A percentile compares a stretch with the other conserved stretches of the same genome.
phyloP scores from a whole-genome alignment of 2,329 filamentous ascomycete species.

The Thielaviopsis populi region DNA sequence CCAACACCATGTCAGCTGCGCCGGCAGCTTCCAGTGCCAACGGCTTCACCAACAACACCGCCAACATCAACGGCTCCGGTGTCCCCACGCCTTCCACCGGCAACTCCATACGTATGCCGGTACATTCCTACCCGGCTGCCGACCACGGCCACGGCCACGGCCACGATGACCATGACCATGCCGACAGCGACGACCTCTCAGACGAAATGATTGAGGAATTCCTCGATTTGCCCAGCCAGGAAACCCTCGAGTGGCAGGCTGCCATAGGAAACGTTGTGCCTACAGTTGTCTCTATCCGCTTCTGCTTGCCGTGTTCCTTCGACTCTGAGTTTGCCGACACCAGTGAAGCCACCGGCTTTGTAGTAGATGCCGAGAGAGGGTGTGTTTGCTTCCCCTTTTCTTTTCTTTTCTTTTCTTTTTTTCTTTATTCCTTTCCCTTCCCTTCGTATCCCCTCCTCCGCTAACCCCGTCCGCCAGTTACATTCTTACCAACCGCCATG shows the following conservation, averaged over 20 bases:
- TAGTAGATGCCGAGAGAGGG: conserved; percentile 86
- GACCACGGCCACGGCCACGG: conserved; percentile 16
- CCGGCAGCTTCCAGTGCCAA: not conserved
- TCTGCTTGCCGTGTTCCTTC: conserved; percentile 95
- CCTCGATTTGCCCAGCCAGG: conserved; percentile 23
- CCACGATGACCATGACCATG: conserved; percentile 17
- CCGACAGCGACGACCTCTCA: conserved; percentile 24
- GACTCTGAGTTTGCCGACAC: conserved; percentile 91
- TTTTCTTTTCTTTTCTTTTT: not conserved
- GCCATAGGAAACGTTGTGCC: conserved; percentile 89
- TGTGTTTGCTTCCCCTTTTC: conserved; percentile 28
- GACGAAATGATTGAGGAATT: conserved; percentile 23
- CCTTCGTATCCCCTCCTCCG: not conserved
- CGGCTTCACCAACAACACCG: not conserved
- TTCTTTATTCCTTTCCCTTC: not conserved
- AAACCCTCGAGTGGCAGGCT: conserved; percentile 64
- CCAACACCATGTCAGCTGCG: conserved; percentile 32
- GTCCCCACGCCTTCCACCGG: not conserved
- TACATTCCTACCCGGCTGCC: conserved; percentile 11
- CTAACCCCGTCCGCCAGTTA: conserved; percentile 33
- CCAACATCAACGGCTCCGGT: conserved; percentile 12
- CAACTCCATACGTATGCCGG: conserved; percentile 3
- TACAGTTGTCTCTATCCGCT: conserved; percentile 96
- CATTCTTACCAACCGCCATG: conserved; percentile 79
- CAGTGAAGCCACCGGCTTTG: conserved; percentile 93